Evolutionary conservation across 2,329 filamentous ascomycete species (phyloP), one percentile per base, ranked within the genome.

Genomic region (Fusarium floridanum): DNA sequence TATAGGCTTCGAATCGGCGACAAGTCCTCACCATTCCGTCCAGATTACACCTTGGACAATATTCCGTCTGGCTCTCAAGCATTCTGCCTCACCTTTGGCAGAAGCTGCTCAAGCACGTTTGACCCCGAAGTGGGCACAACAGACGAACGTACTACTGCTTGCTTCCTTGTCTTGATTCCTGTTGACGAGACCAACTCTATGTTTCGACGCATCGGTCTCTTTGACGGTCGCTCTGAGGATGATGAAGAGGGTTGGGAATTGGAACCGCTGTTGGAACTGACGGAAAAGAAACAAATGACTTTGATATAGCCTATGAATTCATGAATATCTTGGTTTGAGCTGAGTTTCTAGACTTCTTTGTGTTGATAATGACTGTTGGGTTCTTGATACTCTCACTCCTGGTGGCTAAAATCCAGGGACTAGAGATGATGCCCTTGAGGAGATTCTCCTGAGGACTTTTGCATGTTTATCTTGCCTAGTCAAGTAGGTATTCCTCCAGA

Each of bases 401-500:
- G 22, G 22, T 22, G 22, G 22, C 22, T 22, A 32, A 32, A 32
- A 12, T 2, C 32, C 32, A 12, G 32, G 4, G 10, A 32, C 2
- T 32, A 32, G 9, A 32, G 11, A 3, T 32, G 32, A 32, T 3
- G 11, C 32, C 32, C 1, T 27, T 32, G 2, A 8, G 32, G 1
- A 32, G 10, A 32, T 32, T 3, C 32, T 32, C 32, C 4, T 32
- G 32, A 1, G 4, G 32, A 32, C 1, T 11, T 32, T 11, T 32
- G 32, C 32, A 5, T 32, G 32, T 11, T 12, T 32, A 3, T 5
- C 32, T 11, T 3, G 32, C 4, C 32, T 43, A 70, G 10, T 70
- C 67, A 6, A 70, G 59, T 27, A 67, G 45, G n/a, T 56, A 70
- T 12, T 70, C 67, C 20, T 67, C n/a, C 2, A 70, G 17, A 36